phyloP scores from a whole-genome alignment of 345 rosid species.

The Atalantia buxifolia region DNA sequence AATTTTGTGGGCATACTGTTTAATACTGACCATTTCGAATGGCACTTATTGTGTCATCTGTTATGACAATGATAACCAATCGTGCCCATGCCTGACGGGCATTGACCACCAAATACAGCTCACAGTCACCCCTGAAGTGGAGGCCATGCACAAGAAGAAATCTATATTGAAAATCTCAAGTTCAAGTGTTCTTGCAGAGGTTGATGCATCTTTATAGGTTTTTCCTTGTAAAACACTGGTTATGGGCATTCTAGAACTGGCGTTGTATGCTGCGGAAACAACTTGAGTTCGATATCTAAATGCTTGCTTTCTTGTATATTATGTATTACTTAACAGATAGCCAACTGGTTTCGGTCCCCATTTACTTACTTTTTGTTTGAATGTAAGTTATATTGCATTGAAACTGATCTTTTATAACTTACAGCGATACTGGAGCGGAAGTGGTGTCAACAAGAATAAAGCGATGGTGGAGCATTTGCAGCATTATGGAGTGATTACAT shows the following conservation, averaged over 20 bases:
- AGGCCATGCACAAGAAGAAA: background rate
- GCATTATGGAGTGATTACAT: constrained; percentile 56
- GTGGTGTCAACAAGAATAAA: constrained; percentile 46
- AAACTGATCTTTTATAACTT: constrained; percentile 12
- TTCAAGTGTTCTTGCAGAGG: constrained; percentile 4
- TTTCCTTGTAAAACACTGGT: background rate
- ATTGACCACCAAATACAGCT: constrained; percentile 16
- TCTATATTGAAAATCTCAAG: constrained; percentile 5
- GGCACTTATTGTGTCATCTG: constrained; percentile 8
- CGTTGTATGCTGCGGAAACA: background rate
- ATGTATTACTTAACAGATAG: background rate
- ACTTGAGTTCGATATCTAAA: background rate
- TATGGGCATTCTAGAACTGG: background rate
- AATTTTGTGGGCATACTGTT: constrained; percentile 13
- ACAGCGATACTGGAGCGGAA: constrained; percentile 54
- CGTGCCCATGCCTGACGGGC: constrained; percentile 8
- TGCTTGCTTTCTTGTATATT: background rate
- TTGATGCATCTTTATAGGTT: constrained; percentile 10
- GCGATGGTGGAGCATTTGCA: constrained; percentile 72
- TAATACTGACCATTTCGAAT: constrained; percentile 10
- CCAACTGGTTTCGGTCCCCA: background rate
- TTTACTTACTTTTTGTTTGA: background rate
- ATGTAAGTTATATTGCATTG: background rate
- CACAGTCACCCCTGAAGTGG: constrained; percentile 1
- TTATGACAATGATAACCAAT: background rate